Evolutionary conservation across 2,329 filamentous ascomycete genomes (phyloP), one percentile per base, ranked within the genome.

Genomic region (Leptographium flavum): DNA sequence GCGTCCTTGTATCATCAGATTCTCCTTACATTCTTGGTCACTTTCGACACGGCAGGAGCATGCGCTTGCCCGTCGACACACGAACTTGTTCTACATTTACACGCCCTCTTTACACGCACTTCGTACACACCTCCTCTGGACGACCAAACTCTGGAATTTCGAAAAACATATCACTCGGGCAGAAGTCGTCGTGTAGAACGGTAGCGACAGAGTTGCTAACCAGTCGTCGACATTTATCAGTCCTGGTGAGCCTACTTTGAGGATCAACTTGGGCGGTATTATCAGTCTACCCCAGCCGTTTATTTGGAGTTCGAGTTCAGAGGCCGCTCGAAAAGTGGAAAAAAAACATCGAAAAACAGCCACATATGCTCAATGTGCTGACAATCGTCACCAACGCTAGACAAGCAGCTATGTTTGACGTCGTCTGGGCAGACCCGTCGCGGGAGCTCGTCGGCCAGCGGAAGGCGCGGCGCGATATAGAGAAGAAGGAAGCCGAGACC

Each of bases 391-490:
- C 5, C 14, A 3, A 21, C 21, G 21, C 14, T n/a, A 4, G 11
- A 6, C 40, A 30, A 31, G 6, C 30, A 4, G n/a, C 40, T 19
- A 78, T 78, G 74, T 77, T 74, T 55, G 72, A 76, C 55, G 69
- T 77, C 28, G 60, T 73, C 39, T 78, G 74, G 74, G 71, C 71
- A 4, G 73, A 76, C 46, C 70, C 69, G 21, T 62, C 70, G 42
- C 61, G 64, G 47, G 70, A 77, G 58, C 63, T 67, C 9, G 65
- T 76, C 15, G 70, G 72, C 3, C 68, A 77, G 54, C 64, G 68
- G 45, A 67, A 67, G 15, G 63, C 67, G 2, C 67, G 65, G 40
- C 76, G 74, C 52, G 67, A 68, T 49, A 54, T 56, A 39, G 64
- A 65, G 48, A 60, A 57, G 21, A 62, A 58, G 45, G 59, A 57